phyloP scores from a whole-genome alignment of 208 protist genomes.

The Angomonas deanei region DNA sequence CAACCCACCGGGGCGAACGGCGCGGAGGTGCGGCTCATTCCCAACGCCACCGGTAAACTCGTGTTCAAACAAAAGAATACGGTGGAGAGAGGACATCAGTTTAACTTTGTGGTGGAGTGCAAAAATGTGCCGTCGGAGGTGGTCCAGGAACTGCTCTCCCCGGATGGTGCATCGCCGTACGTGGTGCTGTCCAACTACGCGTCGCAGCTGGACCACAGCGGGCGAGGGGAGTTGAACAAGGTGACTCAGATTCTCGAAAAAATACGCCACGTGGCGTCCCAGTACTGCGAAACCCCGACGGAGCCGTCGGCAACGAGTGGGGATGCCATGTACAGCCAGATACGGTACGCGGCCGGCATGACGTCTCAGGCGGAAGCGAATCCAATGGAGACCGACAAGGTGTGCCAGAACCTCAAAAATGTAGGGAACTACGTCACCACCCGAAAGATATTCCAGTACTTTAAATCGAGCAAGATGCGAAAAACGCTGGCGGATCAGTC shows the following conservation, averaged over 20 bases:
- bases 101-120: slow-evolving; percentile 47
- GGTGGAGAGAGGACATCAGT: slow-evolving; percentile 60
- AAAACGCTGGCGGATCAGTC: slow-evolving; percentile 15
- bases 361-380: background rate
- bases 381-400: background rate
- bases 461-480: background rate
- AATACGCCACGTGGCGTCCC: background rate
- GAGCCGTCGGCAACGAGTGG: background rate
- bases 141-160: slow-evolving; percentile 25
- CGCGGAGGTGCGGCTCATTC: slow-evolving; percentile 3
- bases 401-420: slow-evolving; percentile 4
- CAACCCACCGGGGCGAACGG: background rate
- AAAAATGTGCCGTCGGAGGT: slow-evolving; percentile 33
- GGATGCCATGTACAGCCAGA: slow-evolving; percentile 3
- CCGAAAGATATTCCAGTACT: slow-evolving; percentile 26
- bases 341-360: slow-evolving; percentile 11
- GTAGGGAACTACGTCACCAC: slow-evolving; percentile 24
- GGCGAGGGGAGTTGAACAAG: background rate
- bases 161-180: slow-evolving; percentile 11
- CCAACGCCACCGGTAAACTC: slow-evolving; percentile 26
- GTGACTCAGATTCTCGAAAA: background rate
- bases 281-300: background rate
- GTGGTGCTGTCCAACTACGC: slow-evolving; percentile 15
- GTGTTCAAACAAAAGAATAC: slow-evolving; percentile 62
- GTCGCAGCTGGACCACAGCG: background rate